phyloP scores from a whole-genome alignment of 2,329 filamentous ascomycete genomes.

The Botrytis paeoniae region DNA sequence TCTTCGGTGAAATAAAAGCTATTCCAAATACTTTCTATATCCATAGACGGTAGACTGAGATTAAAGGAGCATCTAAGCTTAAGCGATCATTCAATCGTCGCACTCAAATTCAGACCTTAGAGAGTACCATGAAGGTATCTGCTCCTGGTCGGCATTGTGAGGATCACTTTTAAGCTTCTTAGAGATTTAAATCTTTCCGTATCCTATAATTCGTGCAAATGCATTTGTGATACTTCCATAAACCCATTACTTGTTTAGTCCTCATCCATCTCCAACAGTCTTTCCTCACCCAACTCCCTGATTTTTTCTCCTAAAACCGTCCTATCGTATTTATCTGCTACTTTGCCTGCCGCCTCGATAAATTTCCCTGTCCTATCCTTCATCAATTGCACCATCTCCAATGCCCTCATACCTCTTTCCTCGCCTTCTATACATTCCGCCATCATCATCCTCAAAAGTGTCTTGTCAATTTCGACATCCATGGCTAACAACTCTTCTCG shows the following conservation, averaged over 20 bases:
- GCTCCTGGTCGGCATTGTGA: not conserved
- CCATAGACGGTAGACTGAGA: not conserved
- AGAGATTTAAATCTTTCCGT: not conserved
- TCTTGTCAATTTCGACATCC: conserved; percentile 86
- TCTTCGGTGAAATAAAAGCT: not conserved
- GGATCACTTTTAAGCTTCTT: too few relatives aligned
- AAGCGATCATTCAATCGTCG: not conserved
- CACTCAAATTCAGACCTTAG: not conserved
- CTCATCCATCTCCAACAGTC: conserved; percentile 34
- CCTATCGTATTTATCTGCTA: conserved; percentile 81
- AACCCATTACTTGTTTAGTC: conserved; percentile 27
- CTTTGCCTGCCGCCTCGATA: conserved; percentile 85
- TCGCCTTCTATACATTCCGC: conserved; percentile 90
- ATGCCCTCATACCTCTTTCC: conserved; percentile 87
- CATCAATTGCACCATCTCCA: conserved; percentile 88
- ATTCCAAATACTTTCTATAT: not conserved
- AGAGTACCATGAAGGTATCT: not conserved
- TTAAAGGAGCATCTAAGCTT: not conserved
- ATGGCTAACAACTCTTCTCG: conserved; percentile 64
- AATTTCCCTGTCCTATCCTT: conserved; percentile 81
- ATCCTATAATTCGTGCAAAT: conserved; percentile 3
- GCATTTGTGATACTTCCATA: conserved; percentile 10
- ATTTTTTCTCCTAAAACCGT: conserved; percentile 87
- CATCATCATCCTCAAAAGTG: conserved; percentile 82
- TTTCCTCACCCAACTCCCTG: conserved; percentile 70